These are phyloP conservation scores for Wickerhamomyces rabaulensis DNA, from an alignment of 805 yeast genomes.

Conservation along the genomic window DNA sequence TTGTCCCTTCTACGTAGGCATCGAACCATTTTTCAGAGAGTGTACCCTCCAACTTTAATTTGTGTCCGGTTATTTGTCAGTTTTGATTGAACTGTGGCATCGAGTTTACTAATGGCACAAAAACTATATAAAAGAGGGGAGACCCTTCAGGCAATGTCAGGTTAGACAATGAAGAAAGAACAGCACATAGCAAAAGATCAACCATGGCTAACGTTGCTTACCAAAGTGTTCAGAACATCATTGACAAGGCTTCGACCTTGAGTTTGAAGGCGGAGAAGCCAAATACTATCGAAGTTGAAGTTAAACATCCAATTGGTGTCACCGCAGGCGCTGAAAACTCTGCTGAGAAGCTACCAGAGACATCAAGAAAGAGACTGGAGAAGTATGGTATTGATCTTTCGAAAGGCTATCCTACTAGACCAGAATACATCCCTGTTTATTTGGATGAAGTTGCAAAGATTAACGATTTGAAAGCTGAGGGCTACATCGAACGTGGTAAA, in stretches of 20 bases:
- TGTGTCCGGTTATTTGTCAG: not conserved
- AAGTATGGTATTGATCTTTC: conserved; percentile 31
- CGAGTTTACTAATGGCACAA: not conserved
- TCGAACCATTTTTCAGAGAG: too few relatives aligned
- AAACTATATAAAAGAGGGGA: not conserved
- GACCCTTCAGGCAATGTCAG: not conserved
- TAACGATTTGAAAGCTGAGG: conserved; percentile 27
- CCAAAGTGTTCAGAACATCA: not conserved
- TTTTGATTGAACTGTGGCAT: not conserved
- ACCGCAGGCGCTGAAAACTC: conserved; percentile 1
- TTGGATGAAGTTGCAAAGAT: conserved; percentile 34
- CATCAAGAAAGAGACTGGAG: conserved; percentile 23
- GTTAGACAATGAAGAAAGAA: too few relatives aligned
- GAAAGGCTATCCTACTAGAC: conserved; percentile 35
- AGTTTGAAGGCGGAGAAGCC: not conserved
- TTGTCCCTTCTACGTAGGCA: too few relatives aligned
- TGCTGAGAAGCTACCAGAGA: conserved; percentile 13
- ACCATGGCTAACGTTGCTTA: not conserved
- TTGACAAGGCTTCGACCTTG: not conserved
- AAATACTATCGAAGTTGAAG: conserved; percentile 1
- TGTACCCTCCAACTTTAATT: too few relatives aligned
- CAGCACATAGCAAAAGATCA: too few relatives aligned
- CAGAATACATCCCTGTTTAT: conserved; percentile 31
- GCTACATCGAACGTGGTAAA: conserved; percentile 29
- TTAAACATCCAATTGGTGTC: conserved; percentile 2